A percentile compares a stretch with the other conserved stretches of the same genome.
Conservation (phyloP, 2,329 filamentous ascomycete genomes). For the Aspergillus carbonarius region DNA sequence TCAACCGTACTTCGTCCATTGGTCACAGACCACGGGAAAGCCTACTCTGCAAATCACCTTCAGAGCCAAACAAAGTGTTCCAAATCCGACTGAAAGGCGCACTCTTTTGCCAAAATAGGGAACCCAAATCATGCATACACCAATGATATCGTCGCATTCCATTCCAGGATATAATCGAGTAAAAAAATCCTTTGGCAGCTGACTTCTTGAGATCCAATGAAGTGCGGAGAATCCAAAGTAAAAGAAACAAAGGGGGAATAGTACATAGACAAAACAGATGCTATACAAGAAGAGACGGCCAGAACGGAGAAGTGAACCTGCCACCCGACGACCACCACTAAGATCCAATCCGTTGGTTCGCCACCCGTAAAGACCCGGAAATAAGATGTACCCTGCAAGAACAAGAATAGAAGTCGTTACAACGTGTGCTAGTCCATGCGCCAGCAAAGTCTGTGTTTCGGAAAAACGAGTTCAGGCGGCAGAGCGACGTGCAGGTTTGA, state of each 20-base stretch:
- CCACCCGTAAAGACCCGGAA: slow-evolving; percentile 16
- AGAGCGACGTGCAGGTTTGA: slow-evolving; percentile 1
- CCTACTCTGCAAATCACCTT: background rate
- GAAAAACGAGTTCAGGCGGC: slow-evolving; percentile 1
- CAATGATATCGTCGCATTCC: slow-evolving; percentile 7
- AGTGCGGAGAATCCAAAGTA: background rate
- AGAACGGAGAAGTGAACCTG: slow-evolving; percentile 5
- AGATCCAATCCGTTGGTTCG: slow-evolving; percentile 13
- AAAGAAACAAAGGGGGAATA: slow-evolving; percentile 17
- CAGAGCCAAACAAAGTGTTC: background rate
- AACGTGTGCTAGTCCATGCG: slow-evolving; percentile 1
- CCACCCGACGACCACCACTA: slow-evolving; percentile 5
- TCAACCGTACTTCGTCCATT: background rate
- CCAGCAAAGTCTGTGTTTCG: slow-evolving; percentile 2
- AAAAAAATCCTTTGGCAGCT: slow-evolving; percentile 8
- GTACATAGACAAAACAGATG: slow-evolving; percentile 15
- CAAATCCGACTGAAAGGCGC: slow-evolving; percentile 2
- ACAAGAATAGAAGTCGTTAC: slow-evolving; percentile 16
- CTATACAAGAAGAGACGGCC: slow-evolving; percentile 11
- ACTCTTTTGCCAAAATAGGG: background rate
- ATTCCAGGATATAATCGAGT: slow-evolving; percentile 6
- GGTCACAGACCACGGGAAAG: background rate
- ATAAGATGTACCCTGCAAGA: slow-evolving; percentile 13
- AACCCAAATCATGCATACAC: slow-evolving; percentile 4
- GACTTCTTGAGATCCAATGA: slow-evolving; percentile 16